These are phyloP conservation scores for Xylaria cubensis DNA, from an alignment of 495 filamentous ascomycete genomes.

Conservation along the genomic window DNA sequence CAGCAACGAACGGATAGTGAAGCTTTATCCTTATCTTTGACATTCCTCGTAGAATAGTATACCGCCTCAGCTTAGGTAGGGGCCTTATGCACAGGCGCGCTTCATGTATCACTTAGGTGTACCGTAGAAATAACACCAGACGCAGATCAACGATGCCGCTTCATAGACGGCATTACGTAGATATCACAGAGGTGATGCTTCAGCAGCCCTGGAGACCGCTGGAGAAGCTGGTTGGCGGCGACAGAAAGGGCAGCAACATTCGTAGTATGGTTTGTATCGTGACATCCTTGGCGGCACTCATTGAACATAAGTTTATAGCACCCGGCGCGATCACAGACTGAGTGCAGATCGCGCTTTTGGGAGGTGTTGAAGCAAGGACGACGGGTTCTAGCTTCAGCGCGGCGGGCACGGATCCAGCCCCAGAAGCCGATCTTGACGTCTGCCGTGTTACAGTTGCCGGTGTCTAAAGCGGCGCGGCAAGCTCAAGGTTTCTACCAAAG, in stretches of 20 bases:
- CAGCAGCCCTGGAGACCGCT: constrained; percentile 4
- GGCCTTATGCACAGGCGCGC: neutral
- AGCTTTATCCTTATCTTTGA: neutral
- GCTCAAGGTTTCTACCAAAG: neutral
- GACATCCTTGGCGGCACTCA: neutral
- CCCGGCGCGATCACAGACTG: neutral
- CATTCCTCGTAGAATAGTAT: neutral
- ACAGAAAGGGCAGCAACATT: neutral
- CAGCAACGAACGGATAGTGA: constrained; percentile 35
- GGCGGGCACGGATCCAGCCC: constrained; percentile 43
- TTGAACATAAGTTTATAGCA: neutral
- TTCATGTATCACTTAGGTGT: neutral
- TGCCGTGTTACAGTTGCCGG: constrained; percentile 38
- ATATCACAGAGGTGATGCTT: neutral
- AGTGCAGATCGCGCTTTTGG: neutral
- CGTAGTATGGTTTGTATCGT: neutral
- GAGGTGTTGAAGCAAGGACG: constrained; percentile 49
- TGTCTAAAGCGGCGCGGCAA: neutral
- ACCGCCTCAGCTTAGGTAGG: neutral
- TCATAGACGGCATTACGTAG: neutral
- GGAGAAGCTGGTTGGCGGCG: neutral
- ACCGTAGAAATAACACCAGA: neutral
- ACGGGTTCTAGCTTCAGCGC: constrained; percentile 43
- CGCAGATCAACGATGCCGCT: constrained; percentile 8
- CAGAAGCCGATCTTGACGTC: constrained; percentile 42